Evolutionary conservation across 2,329 filamentous ascomycete species (phyloP), one percentile per base, ranked within the genome.

Genomic region (Eutypa lata): DNA sequence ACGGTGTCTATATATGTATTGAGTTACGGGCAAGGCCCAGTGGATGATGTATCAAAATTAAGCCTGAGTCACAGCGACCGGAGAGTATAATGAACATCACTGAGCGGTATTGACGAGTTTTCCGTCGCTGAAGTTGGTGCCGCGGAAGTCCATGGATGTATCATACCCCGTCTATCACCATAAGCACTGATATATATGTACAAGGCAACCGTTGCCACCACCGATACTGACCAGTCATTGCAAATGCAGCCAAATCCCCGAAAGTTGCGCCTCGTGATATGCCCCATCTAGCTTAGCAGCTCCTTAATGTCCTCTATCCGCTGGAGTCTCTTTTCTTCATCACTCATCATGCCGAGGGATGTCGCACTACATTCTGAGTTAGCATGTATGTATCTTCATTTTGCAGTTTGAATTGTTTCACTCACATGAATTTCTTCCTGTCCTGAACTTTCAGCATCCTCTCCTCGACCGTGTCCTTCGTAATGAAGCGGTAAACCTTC

Each of bases 391-490:
- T 1, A 7, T 18, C 42, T 5, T 16, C n/a, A n/a, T n/a, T n/a
- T n/a, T n/a, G n/a, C n/a, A n/a, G n/a, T n/a, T 31, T 31, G 26
- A 31, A 46, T 21, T 14, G 26, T 43, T 8, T 31, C 51, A 87
- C 88, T 86, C 68, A 91, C 87, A 95, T 90, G 63, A 95, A 95
- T 77, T 92, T 97, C 78, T 99, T 99, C 66, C 92, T 78, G 60
- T 97, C 93, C 70, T 99, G 95, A 33, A 99, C 86, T 70, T 81
- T 85, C 60, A 99, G 70, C 91, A 99, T 99, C 70, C 93, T 86
- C 71, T 94, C 90, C 76, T 99, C 94, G 38, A 99, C 95, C 59
- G 91, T 97, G 46, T 87, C 85, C 71, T 89, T 88, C 1, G 96
- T 89, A 53, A 99, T 88, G 65, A 97, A 97, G 26, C 94, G 79